Evolutionary conservation across 2,329 filamentous ascomycete genomes (phyloP), one percentile per base, ranked within the genome.

Genomic region (Leptoxyphium fumago): DNA sequence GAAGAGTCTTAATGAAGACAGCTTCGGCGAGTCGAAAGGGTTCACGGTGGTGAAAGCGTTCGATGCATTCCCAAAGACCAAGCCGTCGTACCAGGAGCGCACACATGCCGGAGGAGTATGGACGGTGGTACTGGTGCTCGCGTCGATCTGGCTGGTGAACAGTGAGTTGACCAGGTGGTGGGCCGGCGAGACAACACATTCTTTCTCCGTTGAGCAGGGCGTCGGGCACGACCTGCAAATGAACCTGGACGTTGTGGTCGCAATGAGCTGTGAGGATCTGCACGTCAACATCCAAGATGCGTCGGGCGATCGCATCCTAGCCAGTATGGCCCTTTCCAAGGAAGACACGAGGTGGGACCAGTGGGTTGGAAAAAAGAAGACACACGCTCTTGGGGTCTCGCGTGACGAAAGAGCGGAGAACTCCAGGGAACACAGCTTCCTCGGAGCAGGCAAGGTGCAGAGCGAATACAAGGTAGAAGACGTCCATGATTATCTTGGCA

Each of bases 231-330:
- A 79, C 49, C 75, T 98, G 62, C 88, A 96, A 65, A 82, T 98
- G 66, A 98, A 98, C 68, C 70, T 98, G 46, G 91, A 98, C 64
- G 72, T 93, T n/a, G 84, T 96, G 5, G 73, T 98, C 41, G 74
- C 74, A 43, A 98, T 98, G 91, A 69, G 73, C 54, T 98, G 91
- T 70, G 67, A 73, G 45, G 82, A 93, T 59, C 67, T 98, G n/a
- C 84, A 94, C 66, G 72, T 98, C 64, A 96, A 98, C 66, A 88
- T 98, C 42, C 91, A 96, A 68, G 91, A 98, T 63, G 88, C 89
- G 2, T 78, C 86, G 0, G 88, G 91, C 43, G 91, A 98, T 63
- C 80, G 84, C 50, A 94, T 96, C 55, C 73, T 94, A 28, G 91
- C 91, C 2, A 84, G 76, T 3, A 72, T 80, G 32, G 70, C 80